Percentiles rank a stretch among this genome's conserved stretches.
Evolutionary conservation across 768 basidiomycete species (phyloP).

Genomic region (Xerocomus brunneocitrinus): DNA sequence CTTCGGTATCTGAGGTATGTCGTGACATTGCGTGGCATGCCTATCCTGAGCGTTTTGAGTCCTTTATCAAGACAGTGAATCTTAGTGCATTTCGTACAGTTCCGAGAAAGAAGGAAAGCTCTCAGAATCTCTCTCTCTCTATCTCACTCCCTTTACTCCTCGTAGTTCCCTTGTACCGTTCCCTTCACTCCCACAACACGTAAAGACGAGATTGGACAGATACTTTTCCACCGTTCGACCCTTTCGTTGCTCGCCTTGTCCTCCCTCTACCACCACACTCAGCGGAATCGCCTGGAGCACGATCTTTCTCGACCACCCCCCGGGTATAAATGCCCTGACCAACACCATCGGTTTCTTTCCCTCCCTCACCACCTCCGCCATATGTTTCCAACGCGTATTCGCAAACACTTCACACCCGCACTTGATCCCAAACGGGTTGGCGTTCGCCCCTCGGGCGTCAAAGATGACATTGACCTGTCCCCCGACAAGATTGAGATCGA

Average conservation of each 20-base stretch:
- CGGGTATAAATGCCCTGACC: slow-evolving; percentile 27
- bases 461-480: slow-evolving; percentile 11
- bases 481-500: slow-evolving; percentile 24
- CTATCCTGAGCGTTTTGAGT: too few relatives aligned
- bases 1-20: too few relatives aligned
- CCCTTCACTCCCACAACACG: slow-evolving; percentile 15
- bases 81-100: too few relatives aligned
- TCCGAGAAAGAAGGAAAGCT: too few relatives aligned
- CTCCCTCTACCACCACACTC: slow-evolving; percentile 7
- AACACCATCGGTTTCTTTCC: slow-evolving; percentile 15
- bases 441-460: slow-evolving; percentile 17
- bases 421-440: slow-evolving; percentile 24
- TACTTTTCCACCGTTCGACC: slow-evolving; percentile 6
- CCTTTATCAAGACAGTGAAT: too few relatives aligned
- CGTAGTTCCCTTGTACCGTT: background rate
- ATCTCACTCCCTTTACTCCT: too few relatives aligned
- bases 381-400: slow-evolving; percentile 22
- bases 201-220: slow-evolving; percentile 23
- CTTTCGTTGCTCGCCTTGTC: background rate
- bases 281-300: slow-evolving; percentile 26
- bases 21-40: too few relatives aligned
- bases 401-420: slow-evolving; percentile 23
- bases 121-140: too few relatives aligned
- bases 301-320: slow-evolving; percentile 25
- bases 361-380: slow-evolving; percentile 14